Conservation (phyloP, 1,139 yeast genomes). For the Nakaseomyces delphensis region DNA sequence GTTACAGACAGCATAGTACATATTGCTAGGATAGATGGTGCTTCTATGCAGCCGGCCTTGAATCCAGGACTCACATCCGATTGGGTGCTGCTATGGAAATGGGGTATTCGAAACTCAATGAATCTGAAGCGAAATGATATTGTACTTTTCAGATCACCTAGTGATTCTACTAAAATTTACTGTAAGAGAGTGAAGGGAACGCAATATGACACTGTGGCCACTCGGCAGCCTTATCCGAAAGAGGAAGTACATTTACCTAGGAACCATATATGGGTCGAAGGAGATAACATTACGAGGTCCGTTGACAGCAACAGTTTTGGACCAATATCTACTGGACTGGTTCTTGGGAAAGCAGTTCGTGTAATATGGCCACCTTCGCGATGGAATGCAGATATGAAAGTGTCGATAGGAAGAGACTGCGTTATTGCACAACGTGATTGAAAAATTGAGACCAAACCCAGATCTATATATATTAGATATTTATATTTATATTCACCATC, state of each 20-base stretch:
- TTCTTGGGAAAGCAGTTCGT: constrained; percentile 59
- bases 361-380: constrained; percentile 64
- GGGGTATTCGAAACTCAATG: constrained; percentile 41
- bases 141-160: constrained; percentile 68
- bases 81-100: constrained; percentile 64
- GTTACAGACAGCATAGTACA: constrained; percentile 64
- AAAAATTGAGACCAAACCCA: too few species aligned
- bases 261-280: constrained; percentile 89
- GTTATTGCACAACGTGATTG: constrained; percentile 10
- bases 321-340: constrained; percentile 70
- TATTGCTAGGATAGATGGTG: constrained; percentile 70
- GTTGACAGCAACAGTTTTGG: constrained; percentile 81
- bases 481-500: too few species aligned
- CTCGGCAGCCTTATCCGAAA: constrained; percentile 61
- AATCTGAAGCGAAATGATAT: constrained; percentile 58
- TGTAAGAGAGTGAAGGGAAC: constrained; percentile 72
- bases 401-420: constrained; percentile 22
- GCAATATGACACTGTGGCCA: constrained; percentile 57
- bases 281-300: constrained; percentile 77
- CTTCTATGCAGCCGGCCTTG: constrained; percentile 84
- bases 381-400: constrained; percentile 33
- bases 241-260: constrained; percentile 55
- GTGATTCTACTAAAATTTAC: constrained; percentile 60
- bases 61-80: constrained; percentile 58
- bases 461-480: too few species aligned